These are phyloP conservation scores for Bertia moriformis DNA, from an alignment of 2,329 filamentous ascomycete genomes.

Conservation along the genomic window DNA sequence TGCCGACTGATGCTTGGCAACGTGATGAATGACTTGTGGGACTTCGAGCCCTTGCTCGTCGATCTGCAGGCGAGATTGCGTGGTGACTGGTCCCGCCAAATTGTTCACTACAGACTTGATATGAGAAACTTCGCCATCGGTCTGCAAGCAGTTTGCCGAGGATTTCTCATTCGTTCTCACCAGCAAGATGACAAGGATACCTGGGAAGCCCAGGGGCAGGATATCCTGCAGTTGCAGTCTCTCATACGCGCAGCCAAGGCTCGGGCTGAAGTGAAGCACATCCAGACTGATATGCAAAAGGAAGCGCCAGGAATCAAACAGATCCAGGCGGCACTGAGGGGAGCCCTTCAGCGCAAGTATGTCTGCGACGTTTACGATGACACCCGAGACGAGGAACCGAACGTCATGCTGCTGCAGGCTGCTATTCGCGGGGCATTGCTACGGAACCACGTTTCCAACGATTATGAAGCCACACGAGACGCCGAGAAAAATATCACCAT, in stretches of 20 bases:
- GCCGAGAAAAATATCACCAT: conserved; percentile 34
- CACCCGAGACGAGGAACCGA: conserved; percentile 32
- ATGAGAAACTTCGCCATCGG: conserved; percentile 71
- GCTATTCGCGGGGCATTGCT: conserved; percentile 52
- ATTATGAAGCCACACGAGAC: conserved; percentile 37
- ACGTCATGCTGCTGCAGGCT: conserved; percentile 47
- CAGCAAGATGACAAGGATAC: conserved; percentile 47
- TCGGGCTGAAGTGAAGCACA: conserved; percentile 39
- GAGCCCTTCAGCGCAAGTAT: conserved; percentile 47
- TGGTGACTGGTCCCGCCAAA: conserved; percentile 74
- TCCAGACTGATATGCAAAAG: conserved; percentile 41
- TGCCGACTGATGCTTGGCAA: conserved; percentile 63
- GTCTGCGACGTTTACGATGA: conserved; percentile 39
- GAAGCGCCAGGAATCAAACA: conserved; percentile 49
- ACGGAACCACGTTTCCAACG: conserved; percentile 38
- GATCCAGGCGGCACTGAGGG: conserved; percentile 53
- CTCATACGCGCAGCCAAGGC: conserved; percentile 58
- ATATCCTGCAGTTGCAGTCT: conserved; percentile 70
- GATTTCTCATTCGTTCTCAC: conserved; percentile 56
- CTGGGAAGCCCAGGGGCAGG: conserved; percentile 56
- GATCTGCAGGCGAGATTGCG: conserved; percentile 77
- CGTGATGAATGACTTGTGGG: conserved; percentile 82
- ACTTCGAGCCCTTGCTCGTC: conserved; percentile 61
- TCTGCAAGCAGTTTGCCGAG: conserved; percentile 67
- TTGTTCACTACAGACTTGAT: conserved; percentile 65